A percentile compares a stretch with the other conserved stretches of the same genome.
These are phyloP conservation scores for Astrephomene gubernaculifera DNA, from an alignment of 139 green algal genomes.

Conservation along the genomic window DNA sequence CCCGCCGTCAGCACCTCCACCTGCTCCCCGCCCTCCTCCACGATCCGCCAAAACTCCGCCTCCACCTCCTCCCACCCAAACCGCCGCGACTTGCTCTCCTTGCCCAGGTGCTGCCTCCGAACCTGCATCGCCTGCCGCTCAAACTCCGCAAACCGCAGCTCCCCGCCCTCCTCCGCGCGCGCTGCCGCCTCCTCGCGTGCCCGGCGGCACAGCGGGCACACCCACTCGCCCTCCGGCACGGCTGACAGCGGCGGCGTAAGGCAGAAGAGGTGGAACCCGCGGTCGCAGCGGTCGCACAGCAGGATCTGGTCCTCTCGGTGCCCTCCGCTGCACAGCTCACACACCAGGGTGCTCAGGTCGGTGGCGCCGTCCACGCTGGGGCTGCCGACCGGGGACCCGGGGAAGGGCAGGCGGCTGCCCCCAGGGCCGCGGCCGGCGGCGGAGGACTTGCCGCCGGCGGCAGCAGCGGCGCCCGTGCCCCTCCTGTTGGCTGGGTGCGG, in stretches of 20 bases:
- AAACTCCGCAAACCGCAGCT: constrained; percentile 78
- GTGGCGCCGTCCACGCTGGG: too few species aligned
- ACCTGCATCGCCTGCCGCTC: constrained; percentile 48
- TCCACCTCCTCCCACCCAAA: constrained; percentile 68
- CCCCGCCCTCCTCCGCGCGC: constrained; percentile 69
- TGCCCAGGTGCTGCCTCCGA: constrained; percentile 46
- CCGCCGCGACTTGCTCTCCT: not conserved
- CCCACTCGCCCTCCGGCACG: constrained; percentile 86
- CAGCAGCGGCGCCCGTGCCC: not conserved
- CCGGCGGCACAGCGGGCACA: constrained; percentile 81
- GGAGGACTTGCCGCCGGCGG: not conserved
- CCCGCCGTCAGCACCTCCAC: constrained; percentile 83
- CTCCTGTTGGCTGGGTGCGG: too few species aligned
- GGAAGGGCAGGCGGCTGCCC: not conserved
- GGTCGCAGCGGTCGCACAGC: constrained; percentile 81
- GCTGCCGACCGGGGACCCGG: too few species aligned
- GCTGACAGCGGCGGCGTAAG: constrained; percentile 25
- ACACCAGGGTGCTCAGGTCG: constrained; percentile 44
- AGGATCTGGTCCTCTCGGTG: constrained; percentile 85
- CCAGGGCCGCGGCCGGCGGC: not conserved
- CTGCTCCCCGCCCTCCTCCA: constrained; percentile 82
- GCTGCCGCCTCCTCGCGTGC: constrained; percentile 39
- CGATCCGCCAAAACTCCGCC: constrained; percentile 89
- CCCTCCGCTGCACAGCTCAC: constrained; percentile 73
- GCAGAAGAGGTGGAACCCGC: constrained; percentile 34